Evolutionary conservation across 1,284 basidiomycete species (phyloP).

Genomic region (Cutaneotrichosporon cavernicola): DNA sequence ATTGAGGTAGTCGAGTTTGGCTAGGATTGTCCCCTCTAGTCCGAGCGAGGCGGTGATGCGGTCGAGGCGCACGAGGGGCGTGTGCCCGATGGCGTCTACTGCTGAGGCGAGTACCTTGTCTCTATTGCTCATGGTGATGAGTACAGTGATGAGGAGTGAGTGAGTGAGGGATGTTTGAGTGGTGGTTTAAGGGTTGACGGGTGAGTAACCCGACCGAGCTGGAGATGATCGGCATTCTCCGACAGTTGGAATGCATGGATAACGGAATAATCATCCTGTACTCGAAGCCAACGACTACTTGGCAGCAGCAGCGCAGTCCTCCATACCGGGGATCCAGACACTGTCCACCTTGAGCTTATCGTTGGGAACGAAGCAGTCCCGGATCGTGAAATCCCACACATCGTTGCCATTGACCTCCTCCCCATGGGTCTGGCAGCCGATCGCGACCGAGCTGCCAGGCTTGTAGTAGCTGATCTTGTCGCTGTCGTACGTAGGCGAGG

Average conservation of each 20-base stretch:
- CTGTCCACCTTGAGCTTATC: not conserved
- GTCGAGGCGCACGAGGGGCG: constrained; percentile 9
- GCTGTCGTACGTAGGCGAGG: not conserved
- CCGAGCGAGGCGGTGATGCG: constrained; percentile 6
- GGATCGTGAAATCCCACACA: not conserved
- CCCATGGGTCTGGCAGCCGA: constrained; percentile 1
- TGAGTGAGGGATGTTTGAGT: too few species aligned
- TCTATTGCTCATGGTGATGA: not conserved
- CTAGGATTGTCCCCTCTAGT: constrained; percentile 8
- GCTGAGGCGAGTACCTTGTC: constrained; percentile 9
- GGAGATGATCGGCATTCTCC: not conserved
- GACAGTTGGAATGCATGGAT: not conserved
- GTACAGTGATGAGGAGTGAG: too few species aligned
- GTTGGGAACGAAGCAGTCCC: not conserved
- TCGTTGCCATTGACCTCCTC: not conserved
- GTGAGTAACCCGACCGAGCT: too few species aligned
- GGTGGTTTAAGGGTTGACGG: too few species aligned
- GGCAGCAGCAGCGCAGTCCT: not conserved
- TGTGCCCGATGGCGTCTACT: constrained; percentile 4
- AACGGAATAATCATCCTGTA: too few species aligned
- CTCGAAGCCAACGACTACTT: too few species aligned
- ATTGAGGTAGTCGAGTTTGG: constrained; percentile 14
- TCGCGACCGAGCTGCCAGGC: not conserved
- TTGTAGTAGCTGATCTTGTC: not conserved
- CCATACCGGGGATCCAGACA: not conserved